Percentiles rank a stretch among this genome's conserved stretches.
These are phyloP conservation scores for Corymbia maculata DNA, from an alignment of 345 rosid species.

Conservation along the genomic window DNA sequence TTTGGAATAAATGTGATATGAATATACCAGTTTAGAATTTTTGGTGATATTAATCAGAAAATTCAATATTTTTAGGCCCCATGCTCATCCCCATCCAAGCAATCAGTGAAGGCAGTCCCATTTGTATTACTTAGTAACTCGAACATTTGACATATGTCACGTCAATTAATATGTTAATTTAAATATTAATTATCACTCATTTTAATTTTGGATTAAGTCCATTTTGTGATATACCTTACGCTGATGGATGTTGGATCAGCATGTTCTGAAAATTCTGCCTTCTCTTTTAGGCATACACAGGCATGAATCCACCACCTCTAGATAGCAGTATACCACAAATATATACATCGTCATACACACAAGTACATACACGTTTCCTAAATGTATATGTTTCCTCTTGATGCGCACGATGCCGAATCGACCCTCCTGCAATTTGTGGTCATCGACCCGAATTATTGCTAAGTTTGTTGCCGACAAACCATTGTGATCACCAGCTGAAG, in stretches of 20 bases:
- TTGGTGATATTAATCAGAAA: not conserved
- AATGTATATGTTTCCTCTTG: not conserved
- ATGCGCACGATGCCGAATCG: not conserved
- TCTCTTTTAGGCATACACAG: not conserved
- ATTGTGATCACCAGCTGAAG: constrained; percentile 8
- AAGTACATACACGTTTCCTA: not conserved
- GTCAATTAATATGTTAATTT: not conserved
- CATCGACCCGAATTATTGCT: not conserved
- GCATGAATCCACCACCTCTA: not conserved
- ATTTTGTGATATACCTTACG: not conserved
- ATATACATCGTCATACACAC: not conserved
- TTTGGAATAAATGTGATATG: rapidly evolving
- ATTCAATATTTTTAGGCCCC: not conserved
- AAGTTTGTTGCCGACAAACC: not conserved
- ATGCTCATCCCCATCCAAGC: not conserved
- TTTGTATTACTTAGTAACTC: not conserved
- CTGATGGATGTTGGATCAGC: not conserved
- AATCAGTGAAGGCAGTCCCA: not conserved
- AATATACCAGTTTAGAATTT: not conserved
- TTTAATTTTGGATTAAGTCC: not conserved
- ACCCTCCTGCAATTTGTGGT: not conserved
- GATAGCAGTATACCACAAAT: not conserved
- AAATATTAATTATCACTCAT: not conserved
- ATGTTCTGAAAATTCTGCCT: not conserved
- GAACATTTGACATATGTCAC: not conserved